These are phyloP conservation scores for Ophiostoma sp. DNA, from an alignment of 2,329 filamentous ascomycete genomes.

Conservation along the genomic window DNA sequence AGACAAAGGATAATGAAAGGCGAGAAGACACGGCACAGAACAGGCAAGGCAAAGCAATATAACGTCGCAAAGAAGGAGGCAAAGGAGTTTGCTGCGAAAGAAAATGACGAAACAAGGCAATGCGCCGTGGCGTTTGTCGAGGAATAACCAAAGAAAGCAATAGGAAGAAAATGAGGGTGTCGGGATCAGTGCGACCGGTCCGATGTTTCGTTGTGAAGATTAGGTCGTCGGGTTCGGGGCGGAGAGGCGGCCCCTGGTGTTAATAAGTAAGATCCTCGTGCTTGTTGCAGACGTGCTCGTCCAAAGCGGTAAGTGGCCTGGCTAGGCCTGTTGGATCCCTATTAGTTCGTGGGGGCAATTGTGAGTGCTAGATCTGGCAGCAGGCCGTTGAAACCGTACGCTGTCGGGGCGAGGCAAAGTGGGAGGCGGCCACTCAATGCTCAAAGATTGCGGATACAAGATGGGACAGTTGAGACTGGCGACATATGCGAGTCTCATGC, in stretches of 20 bases:
- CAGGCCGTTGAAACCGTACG: not conserved
- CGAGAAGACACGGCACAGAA: not conserved
- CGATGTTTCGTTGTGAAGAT: conserved; percentile 15
- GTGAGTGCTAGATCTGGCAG: conserved; percentile 8
- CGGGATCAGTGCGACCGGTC: conserved; percentile 16
- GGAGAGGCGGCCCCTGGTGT: conserved; percentile 15
- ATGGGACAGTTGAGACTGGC: conserved; percentile 9
- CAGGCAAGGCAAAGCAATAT: not conserved
- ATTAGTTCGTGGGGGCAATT: conserved; percentile 8
- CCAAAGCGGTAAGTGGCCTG: conserved; percentile 1
- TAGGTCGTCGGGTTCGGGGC: conserved; percentile 18
- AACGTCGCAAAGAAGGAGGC: not conserved
- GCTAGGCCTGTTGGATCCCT: conserved; percentile 6
- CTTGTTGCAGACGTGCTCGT: conserved; percentile 5
- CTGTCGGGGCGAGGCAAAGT: not conserved
- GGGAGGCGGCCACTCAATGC: not conserved
- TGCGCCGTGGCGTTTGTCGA: not conserved
- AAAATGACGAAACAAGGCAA: not conserved
- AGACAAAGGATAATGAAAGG: not conserved
- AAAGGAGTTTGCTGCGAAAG: not conserved
- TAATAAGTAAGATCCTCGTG: conserved; percentile 18
- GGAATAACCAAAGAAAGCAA: not conserved
- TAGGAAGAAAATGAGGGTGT: not conserved
- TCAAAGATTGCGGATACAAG: not conserved
- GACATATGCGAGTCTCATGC: conserved; percentile 10